Conservation (phyloP, 495 filamentous ascomycete genomes). For the Penicillium bialowiezense region DNA sequence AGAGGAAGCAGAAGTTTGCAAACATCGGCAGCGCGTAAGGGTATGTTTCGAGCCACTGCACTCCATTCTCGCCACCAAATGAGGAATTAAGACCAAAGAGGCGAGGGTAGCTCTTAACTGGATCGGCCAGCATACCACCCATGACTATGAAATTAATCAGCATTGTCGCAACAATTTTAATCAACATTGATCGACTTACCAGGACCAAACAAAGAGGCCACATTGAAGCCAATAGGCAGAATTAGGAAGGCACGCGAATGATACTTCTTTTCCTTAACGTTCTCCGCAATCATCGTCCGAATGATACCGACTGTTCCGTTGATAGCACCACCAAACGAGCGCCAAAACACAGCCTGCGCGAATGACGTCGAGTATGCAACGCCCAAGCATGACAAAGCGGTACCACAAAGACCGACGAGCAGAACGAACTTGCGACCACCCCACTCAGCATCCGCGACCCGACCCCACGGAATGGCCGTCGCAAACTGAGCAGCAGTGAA, state of each 20-base stretch:
- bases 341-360: slow-evolving; percentile 68
- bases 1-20: slow-evolving; percentile 65
- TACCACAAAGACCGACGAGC: slow-evolving; percentile 71
- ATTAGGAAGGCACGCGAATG: slow-evolving; percentile 67
- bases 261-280: slow-evolving; percentile 67
- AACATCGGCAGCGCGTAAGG: slow-evolving; percentile 78
- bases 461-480: slow-evolving; percentile 83
- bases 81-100: slow-evolving; percentile 59
- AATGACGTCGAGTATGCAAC: slow-evolving; percentile 77
- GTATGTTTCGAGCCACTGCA: slow-evolving; percentile 63
- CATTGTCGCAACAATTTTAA: not conserved
- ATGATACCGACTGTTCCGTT: slow-evolving; percentile 84
- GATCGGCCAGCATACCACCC: slow-evolving; percentile 73
- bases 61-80: slow-evolving; percentile 50
- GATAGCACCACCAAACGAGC: slow-evolving; percentile 69
- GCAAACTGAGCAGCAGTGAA: slow-evolving; percentile 83
- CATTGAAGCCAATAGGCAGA: slow-evolving; percentile 74
- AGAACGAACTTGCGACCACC: slow-evolving; percentile 75
- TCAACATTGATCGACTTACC: slow-evolving; percentile 29
- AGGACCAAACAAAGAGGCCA: slow-evolving; percentile 75
- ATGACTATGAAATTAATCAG: slow-evolving; percentile 40
- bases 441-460: slow-evolving; percentile 65
- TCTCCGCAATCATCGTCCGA: slow-evolving; percentile 80
- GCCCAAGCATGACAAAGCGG: slow-evolving; percentile 68
- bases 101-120: slow-evolving; percentile 63